Conservation (phyloP, 2,329 filamentous ascomycete species). For the Saccharata proteae region DNA sequence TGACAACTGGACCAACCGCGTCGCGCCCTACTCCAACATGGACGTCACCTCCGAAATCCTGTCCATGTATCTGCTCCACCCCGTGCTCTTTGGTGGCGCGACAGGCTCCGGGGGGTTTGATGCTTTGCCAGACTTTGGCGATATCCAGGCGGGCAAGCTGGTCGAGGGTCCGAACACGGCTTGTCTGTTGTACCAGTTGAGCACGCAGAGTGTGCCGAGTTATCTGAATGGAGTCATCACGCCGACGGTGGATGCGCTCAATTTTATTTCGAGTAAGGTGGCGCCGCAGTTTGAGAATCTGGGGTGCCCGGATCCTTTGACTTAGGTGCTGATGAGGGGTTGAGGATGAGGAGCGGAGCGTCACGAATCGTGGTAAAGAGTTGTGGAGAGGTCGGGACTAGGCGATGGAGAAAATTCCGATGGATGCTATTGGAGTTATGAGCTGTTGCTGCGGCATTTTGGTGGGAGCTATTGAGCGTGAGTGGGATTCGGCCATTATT, state of each 20-base stretch:
- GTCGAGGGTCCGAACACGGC: not conserved
- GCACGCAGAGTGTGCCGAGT: slow-evolving; percentile 3
- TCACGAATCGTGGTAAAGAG: too few relatives aligned
- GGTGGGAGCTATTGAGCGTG: too few relatives aligned
- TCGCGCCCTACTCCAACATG: slow-evolving; percentile 17
- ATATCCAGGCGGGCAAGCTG: not conserved
- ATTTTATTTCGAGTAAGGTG: not conserved
- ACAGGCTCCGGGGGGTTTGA: not conserved
- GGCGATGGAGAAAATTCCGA: too few relatives aligned
- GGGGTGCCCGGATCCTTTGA: slow-evolving; percentile 1
- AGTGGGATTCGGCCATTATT: too few relatives aligned
- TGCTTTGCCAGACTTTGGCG: slow-evolving; percentile 1
- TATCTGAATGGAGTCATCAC: slow-evolving; percentile 1
- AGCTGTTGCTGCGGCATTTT: too few relatives aligned
- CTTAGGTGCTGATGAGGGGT: not conserved
- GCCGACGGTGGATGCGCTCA: slow-evolving; percentile 5
- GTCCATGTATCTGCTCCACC: slow-evolving; percentile 28
- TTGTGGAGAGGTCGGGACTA: too few relatives aligned
- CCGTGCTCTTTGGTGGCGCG: slow-evolving; percentile 31
- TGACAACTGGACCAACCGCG: slow-evolving; percentile 27
- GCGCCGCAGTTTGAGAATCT: slow-evolving; percentile 4
- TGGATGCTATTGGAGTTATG: too few relatives aligned
- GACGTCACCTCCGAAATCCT: slow-evolving; percentile 24
- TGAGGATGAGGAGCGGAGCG: too few relatives aligned
- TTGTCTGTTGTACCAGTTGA: slow-evolving; percentile 6